Conservation (phyloP, 2,329 filamentous ascomycete genomes). For the Amylocarpus encephaloides region DNA sequence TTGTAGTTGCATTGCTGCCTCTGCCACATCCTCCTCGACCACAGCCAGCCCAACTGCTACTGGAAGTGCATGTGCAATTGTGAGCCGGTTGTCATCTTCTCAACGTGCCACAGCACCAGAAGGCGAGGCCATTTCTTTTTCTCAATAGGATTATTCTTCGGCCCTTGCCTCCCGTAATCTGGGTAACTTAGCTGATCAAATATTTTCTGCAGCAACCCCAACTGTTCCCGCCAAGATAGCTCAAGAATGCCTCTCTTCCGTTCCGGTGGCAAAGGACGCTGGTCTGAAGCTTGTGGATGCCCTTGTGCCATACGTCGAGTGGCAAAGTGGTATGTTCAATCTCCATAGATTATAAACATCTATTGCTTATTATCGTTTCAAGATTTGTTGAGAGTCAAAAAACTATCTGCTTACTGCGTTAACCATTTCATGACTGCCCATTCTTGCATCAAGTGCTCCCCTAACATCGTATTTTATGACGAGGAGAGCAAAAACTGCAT, state of each 20-base stretch:
- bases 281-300: constrained; percentile 24
- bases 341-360: neutral
- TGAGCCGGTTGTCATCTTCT: constrained; percentile 23
- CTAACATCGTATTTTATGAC: too few relatives aligned
- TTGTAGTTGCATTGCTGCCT: constrained; percentile 18
- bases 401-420: too few relatives aligned
- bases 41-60: constrained; percentile 4
- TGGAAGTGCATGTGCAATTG: constrained; percentile 21
- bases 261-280: constrained; percentile 24
- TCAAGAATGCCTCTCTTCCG: constrained; percentile 28
- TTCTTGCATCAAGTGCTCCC: too few relatives aligned
- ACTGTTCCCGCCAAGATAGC: constrained; percentile 26
- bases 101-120: constrained; percentile 18
- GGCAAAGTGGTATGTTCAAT: constrained; percentile 25
- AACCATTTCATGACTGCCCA: too few relatives aligned
- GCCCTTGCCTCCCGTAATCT: too few relatives aligned
- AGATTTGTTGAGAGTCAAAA: neutral
- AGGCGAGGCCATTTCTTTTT: constrained; percentile 13
- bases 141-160: neutral
- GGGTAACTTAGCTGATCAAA: neutral
- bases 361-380: neutral
- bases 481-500: too few relatives aligned
- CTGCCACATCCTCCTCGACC: constrained; percentile 7
- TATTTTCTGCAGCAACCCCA: constrained; percentile 18
- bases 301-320: constrained; percentile 27